Evolutionary conservation across 129 eudicot genomes (phyloP).

Genomic region (Flaveria sonorensis): DNA sequence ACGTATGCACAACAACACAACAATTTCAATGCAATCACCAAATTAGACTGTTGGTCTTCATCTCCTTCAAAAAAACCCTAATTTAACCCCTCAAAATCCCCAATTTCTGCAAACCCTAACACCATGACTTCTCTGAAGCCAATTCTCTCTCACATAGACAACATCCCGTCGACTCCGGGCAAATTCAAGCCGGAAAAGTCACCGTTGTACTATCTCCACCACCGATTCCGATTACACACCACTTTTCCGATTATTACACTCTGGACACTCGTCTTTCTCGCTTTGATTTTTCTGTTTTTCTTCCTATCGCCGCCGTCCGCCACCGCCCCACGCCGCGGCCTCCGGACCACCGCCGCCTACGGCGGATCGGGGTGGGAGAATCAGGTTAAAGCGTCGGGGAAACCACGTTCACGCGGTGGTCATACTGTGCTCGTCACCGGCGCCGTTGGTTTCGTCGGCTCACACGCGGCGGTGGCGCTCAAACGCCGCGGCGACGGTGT

Average conservation of each 20-base stretch:
- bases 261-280: constrained; percentile 55
- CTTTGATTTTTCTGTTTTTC: constrained; percentile 43
- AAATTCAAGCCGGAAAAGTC: constrained; percentile 58
- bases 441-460: constrained; percentile 69
- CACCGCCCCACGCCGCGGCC: constrained; percentile 46
- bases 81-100: too few species aligned
- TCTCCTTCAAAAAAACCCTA: not conserved
- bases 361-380: constrained; percentile 55
- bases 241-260: constrained; percentile 53
- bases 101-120: constrained; percentile 9
- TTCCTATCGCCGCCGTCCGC: constrained; percentile 41
- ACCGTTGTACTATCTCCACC: constrained; percentile 32
- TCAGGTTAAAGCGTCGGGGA: constrained; percentile 54
- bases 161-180: constrained; percentile 63
- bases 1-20: not conserved
- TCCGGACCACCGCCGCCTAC: constrained; percentile 32
- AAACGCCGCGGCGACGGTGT: constrained; percentile 66
- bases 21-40: not conserved
- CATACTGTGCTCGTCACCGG: constrained; percentile 63
- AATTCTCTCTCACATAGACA: constrained; percentile 47
- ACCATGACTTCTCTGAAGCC: constrained; percentile 55
- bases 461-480: constrained; percentile 52
- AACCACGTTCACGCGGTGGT: constrained; percentile 38
- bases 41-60: not conserved
- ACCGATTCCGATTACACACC: constrained; percentile 55